Evolutionary conservation across 345 rosid species (phyloP), one percentile per base, ranked within the genome.

Genomic region (Passiflora organensis): DNA sequence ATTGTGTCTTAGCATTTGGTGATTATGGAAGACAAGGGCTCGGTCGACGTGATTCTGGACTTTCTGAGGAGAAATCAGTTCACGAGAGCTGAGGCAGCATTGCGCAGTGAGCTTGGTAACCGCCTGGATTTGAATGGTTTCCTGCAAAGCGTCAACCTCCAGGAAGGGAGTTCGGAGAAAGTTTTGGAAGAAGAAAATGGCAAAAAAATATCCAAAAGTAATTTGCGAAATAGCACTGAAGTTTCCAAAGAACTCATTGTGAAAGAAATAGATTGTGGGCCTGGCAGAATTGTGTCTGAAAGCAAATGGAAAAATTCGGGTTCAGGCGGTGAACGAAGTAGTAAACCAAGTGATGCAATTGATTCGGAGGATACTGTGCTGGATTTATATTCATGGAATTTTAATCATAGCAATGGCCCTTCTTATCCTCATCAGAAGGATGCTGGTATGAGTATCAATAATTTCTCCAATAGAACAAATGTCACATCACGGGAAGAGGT

Each of bases 71-170:
- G 66, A 42, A 89, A 89, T 66, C 82, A 63, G 45, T 85, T 94
- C 75, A 78, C 86, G 0, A 76, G 87, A 65, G 99, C 99, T 55
- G 99, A 94, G 83, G 90, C 89, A 56, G 97, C 99, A 58, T 71
- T 94, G 68, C 95, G 88, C 46, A 68, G 86, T 63, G 99, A 94
- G 86, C 82, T 94, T 1, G 56, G 49, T 43, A 75, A 66, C 71
- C 79, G 39, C 21, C 82, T 88, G 70, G 97, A 93, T 76, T 69
- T 86, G 47, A 89, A 83, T 76, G 88, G 81, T 8, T 76, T 85
- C 43, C 74, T 86, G 76, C 76, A 78, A 66, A 89, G 72, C 39
- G 86, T 83, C 59, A 59, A 43, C 23, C 63, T 86, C 2, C 90
- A 75, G 59, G 85, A 76, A 18, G 76, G 81, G 65, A 81, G 70